Evolutionary conservation across 2,329 filamentous ascomycete species (phyloP).

Genomic region (Epichloe typhina): DNA sequence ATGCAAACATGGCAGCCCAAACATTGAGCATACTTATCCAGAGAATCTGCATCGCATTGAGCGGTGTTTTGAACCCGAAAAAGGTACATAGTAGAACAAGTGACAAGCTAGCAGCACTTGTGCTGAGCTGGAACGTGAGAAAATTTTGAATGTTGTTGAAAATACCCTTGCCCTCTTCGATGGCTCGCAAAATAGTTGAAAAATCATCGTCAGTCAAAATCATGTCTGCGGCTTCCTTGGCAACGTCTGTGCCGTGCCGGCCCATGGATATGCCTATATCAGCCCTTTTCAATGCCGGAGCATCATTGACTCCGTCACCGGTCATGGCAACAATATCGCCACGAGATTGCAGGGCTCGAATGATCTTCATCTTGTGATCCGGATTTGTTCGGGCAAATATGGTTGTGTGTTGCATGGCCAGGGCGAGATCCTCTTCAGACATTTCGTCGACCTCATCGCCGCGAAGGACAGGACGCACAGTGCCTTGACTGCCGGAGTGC

Average conservation of each 20-base stretch:
- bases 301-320: slow-evolving; percentile 95
- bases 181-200: slow-evolving; percentile 82
- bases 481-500: slow-evolving; percentile 39
- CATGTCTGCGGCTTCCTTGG: slow-evolving; percentile 93
- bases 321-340: slow-evolving; percentile 99
- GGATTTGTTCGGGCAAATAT: slow-evolving; percentile 95
- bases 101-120: slow-evolving; percentile 82
- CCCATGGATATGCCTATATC: slow-evolving; percentile 99
- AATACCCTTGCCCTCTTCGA: slow-evolving; percentile 97
- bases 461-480: slow-evolving; percentile 60
- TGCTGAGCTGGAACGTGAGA: slow-evolving; percentile 94
- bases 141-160: slow-evolving; percentile 99
- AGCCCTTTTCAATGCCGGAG: slow-evolving; percentile 88
- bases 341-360: slow-evolving; percentile 76
- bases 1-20: neutral
- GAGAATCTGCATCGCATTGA: slow-evolving; percentile 98
- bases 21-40: slow-evolving; percentile 69
- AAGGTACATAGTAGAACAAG: slow-evolving; percentile 87
- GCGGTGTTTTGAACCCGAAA: slow-evolving; percentile 83
- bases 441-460: slow-evolving; percentile 91
- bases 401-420: slow-evolving; percentile 75
- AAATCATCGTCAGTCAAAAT: slow-evolving; percentile 84
- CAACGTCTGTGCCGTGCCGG: slow-evolving; percentile 85
- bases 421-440: slow-evolving; percentile 70
- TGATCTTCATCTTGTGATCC: slow-evolving; percentile 97